These are phyloP conservation scores for Phellinidium pouzarii DNA, from an alignment of 1,284 basidiomycete species.

Conservation along the genomic window DNA sequence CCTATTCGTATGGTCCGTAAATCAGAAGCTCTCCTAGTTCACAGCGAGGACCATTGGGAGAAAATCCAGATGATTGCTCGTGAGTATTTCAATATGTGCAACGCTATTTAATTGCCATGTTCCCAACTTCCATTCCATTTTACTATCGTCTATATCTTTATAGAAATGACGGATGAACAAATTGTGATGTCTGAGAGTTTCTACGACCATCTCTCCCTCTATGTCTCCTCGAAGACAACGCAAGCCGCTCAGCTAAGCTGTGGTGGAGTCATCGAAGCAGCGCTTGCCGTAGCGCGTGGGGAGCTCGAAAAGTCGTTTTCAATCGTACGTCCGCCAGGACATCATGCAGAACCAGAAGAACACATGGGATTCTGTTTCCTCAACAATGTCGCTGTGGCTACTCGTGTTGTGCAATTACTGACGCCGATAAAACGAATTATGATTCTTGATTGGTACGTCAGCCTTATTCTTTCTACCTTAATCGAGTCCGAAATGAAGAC, in stretches of 20 bases:
- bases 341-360: constrained; percentile 96
- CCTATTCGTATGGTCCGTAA: constrained; percentile 67
- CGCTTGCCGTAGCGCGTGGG: constrained; percentile 78
- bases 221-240: constrained; percentile 84
- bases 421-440: constrained; percentile 74
- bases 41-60: constrained; percentile 87
- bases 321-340: constrained; percentile 94
- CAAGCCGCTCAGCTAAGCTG: constrained; percentile 83
- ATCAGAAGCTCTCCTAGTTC: constrained; percentile 83
- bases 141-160: constrained; percentile 20
- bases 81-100: constrained; percentile 35
- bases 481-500: constrained; percentile 1
- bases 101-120: constrained; percentile 14
- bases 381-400: constrained; percentile 96
- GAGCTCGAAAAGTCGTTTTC: constrained; percentile 87
- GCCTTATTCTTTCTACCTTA: no score
- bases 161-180: constrained; percentile 69
- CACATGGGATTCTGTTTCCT: constrained; percentile 99
- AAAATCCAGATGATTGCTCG: constrained; percentile 76
- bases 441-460: constrained; percentile 88
- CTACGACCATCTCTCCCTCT: constrained; percentile 88
- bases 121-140: constrained; percentile 13
- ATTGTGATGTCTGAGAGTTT: constrained; percentile 68
- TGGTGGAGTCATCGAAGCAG: constrained; percentile 91
- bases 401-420: constrained; percentile 67